A percentile compares a stretch with the other conserved stretches of the same genome.
phyloP scores from a whole-genome alignment of 108 stramenopile species.

The Skeletonema marinoi region DNA sequence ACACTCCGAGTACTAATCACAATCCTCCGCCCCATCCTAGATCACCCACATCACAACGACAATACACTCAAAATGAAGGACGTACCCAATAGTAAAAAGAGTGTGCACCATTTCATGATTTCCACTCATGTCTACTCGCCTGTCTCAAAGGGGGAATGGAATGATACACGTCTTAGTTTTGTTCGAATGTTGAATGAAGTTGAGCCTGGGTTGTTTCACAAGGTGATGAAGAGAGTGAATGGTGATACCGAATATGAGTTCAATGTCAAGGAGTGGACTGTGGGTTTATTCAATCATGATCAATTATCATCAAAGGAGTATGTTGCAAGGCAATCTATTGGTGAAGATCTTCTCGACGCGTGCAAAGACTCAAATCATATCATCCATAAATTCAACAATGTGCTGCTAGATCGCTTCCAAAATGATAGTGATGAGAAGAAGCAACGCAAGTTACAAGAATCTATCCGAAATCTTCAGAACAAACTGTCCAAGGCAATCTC shows the following conservation, averaged over 20 bases:
- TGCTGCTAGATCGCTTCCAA: slow-evolving; percentile 23
- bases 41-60: slow-evolving; percentile 26
- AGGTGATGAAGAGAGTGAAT: slow-evolving; percentile 10
- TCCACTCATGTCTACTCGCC: slow-evolving; percentile 23
- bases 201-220: background rate
- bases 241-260: slow-evolving; percentile 12
- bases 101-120: slow-evolving; percentile 17
- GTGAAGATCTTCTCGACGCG: background rate
- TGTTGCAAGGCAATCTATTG: slow-evolving; percentile 20
- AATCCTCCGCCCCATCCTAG: slow-evolving; percentile 30
- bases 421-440: slow-evolving; percentile 9
- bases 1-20: slow-evolving; percentile 35
- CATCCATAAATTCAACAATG: slow-evolving; percentile 11
- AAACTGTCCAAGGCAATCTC: slow-evolving; percentile 36
- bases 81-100: slow-evolving; percentile 21
- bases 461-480: slow-evolving; percentile 20
- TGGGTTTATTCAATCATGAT: slow-evolving; percentile 18
- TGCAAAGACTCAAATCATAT: slow-evolving; percentile 3
- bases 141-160: slow-evolving; percentile 16
- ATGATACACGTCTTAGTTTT: slow-evolving; percentile 1
- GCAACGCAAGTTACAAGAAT: slow-evolving; percentile 16
- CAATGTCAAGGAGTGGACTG: slow-evolving; percentile 18
- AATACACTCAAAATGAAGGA: slow-evolving; percentile 27
- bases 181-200: slow-evolving; percentile 20
- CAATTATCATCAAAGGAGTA: slow-evolving; percentile 7